phyloP scores from a whole-genome alignment of 83 land plant species.

The Larix sibirica region DNA sequence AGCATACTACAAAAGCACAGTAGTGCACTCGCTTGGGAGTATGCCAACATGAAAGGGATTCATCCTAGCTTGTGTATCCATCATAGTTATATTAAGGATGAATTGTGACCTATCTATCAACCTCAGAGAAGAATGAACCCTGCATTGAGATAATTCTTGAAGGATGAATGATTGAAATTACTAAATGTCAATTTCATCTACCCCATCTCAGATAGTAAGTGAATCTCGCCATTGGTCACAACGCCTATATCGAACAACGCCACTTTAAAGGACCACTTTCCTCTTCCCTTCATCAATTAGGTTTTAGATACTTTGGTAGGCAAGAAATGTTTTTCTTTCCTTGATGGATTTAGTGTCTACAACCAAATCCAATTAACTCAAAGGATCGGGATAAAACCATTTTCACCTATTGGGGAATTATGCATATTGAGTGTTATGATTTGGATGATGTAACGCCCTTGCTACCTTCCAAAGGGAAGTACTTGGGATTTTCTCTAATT shows the following conservation, averaged over 20 bases:
- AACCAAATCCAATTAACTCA: too few species aligned
- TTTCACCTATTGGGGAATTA: too few species aligned
- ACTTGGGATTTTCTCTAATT: too few species aligned
- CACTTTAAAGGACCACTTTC: too few species aligned
- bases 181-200: not conserved
- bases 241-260: not conserved
- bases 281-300: too few species aligned
- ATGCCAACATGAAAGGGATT: not conserved
- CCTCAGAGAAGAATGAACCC: not conserved
- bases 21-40: not conserved
- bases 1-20: not conserved
- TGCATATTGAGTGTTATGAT: too few species aligned
- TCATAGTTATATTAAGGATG: not conserved
- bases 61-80: not conserved
- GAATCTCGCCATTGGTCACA: not conserved
- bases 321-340: too few species aligned
- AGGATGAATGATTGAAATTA: not conserved
- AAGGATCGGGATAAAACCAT: too few species aligned
- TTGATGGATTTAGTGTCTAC: too few species aligned
- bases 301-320: too few species aligned
- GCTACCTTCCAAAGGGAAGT: too few species aligned
- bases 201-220: not conserved
- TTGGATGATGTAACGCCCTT: too few species aligned
- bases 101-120: not conserved
- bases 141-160: not conserved